A percentile compares a stretch with the other conserved stretches of the same genome.
Evolutionary conservation across 78 protist genomes (phyloP).

Genomic region (Mastigamoeba balamuthi): DNA sequence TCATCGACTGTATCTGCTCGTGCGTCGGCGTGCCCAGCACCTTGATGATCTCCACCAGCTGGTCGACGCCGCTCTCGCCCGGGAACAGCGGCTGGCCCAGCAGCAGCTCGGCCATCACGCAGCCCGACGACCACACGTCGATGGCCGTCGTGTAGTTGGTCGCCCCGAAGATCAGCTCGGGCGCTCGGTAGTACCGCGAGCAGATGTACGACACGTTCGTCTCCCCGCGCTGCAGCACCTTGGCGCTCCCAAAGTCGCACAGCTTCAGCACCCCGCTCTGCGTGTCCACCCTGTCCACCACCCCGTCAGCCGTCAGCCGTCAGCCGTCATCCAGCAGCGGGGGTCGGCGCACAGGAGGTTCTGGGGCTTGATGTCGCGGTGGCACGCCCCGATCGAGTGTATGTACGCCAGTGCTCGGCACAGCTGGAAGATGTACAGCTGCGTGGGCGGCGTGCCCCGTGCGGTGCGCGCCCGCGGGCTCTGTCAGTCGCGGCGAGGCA

Average conservation of each 20-base stretch:
- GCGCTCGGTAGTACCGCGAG: constrained; percentile 99
- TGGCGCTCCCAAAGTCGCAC: constrained; percentile 93
- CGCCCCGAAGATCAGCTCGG: constrained; percentile 98
- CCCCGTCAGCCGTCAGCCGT: neutral
- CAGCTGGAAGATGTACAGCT: constrained; percentile 87
- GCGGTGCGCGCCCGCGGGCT: too few relatives aligned
- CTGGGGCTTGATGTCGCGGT: constrained; percentile 86
- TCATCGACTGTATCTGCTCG: constrained; percentile 83
- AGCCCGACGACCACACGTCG: constrained; percentile 84
- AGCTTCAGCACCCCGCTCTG: constrained; percentile 76
- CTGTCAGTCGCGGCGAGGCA: too few relatives aligned
- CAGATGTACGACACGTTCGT: constrained; percentile 98
- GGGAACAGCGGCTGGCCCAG: constrained; percentile 90
- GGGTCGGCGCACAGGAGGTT: constrained; percentile 41
- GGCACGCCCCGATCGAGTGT: constrained; percentile 72
- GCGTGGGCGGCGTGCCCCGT: neutral
- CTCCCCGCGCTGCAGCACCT: constrained; percentile 75
- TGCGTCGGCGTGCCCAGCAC: constrained; percentile 87
- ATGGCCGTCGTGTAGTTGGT: constrained; percentile 90
- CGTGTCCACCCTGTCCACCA: constrained; percentile 82
- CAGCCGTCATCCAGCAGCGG: neutral
- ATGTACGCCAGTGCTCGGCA: constrained; percentile 76
- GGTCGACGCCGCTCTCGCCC: constrained; percentile 90
- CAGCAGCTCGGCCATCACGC: constrained; percentile 89
- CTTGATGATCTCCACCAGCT: constrained; percentile 96